Base-by-base conservation (phyloP, 371 early-diverging fungal genomes). In the Mortierella polycephala region DNA sequence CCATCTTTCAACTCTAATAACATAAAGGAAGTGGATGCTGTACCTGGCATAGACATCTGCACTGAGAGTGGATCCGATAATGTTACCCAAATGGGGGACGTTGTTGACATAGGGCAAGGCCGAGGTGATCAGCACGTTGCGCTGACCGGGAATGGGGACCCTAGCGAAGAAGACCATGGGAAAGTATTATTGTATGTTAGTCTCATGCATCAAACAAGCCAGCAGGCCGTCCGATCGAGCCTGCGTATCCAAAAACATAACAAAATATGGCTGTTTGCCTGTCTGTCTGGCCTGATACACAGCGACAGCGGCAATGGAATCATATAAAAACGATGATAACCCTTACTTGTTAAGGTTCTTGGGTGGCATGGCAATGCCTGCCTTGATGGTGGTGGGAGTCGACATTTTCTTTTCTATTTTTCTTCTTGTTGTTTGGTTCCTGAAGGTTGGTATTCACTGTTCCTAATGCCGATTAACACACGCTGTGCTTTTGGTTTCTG, bases 101-200 rank as follows among this genome's bases (percentile, higher is more conserved):
- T 99, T 99, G 90, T 99, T 99, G 63, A 99, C 99, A 83, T 99
- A 99, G 20, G 99, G 99, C 61, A 99, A 88, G 16, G 99, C 99
- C 53, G 94, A 93, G 18, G 99, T 99, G 70, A 99, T 94, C 81
- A 99, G 85, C 57, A 99, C 82, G 83, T 99, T 99, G 54, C 91
- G 88, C 70, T 90, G 83, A 18, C 89, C 91, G 0, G 86, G 85
- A 20, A 86, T 84, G 37, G 95, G 95, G 23, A 89, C 84, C 55
- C 90, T 89, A 70, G n/a, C 21, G 45, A 54, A 21, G 21, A 49
- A 42, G 46, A 37, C 14, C 46, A n/a, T 49, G 20, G 37, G 45
- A 54, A 16, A 30, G 50, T 18, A 66, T 23, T n/a, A 39, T 14
- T 30, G 30, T 30, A 30, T 30, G 30, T 30, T 30, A 30, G 4